Base-by-base conservation (phyloP, 345 rosid species). In the Eutrema heterophyllum region DNA sequence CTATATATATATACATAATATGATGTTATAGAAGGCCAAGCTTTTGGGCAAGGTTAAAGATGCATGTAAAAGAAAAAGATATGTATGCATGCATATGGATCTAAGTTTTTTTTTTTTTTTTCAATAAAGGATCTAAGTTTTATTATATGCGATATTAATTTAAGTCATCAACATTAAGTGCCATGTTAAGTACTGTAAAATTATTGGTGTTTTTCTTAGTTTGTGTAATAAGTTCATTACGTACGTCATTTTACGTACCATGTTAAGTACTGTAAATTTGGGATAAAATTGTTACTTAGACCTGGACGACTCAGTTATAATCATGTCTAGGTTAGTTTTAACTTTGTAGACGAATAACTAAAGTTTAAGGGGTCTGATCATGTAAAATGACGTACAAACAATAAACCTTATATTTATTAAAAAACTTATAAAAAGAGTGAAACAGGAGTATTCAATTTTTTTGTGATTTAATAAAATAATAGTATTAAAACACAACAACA, bases 51-150 rank as follows among this genome's bases (percentile, higher is more conserved):
- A 55, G 48, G 29, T 14, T 36, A 44, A 64, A 44, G 15, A 13
- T 65, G 54, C 52, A 55, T 58, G 15, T 65, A 39, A 36, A 55
- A 64, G 24, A 14, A 53, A 61, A 8, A 35, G 8, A 51, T 51
- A 11, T n/a, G 26, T 39, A n/a, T 64, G 29, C 41, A 72, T 72
- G 57, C 48, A 64, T 72, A 41, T 64, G 26, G 16, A 53, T 41
- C 10, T 21, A 21, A 21, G 24, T 21, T 21, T 21, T 21, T 21
- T 21, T 21, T 21, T 21, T 21, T 21, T 21, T 21, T 21, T 21
- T 1, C 21, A 21, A 21, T 21, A 21, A 21, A 21, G 26, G 16
- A 53, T 41, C 10, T 7, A 64, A 43, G 64, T 32, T 53, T n/a
- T n/a, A 9, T 26, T 41, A 21, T 62, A 3, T 52, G 38, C 18